Evolutionary conservation across 371 early-diverging fungal genomes (phyloP), one percentile per base, ranked within the genome.

Genomic region (Neoconidiobolus thromboides): DNA sequence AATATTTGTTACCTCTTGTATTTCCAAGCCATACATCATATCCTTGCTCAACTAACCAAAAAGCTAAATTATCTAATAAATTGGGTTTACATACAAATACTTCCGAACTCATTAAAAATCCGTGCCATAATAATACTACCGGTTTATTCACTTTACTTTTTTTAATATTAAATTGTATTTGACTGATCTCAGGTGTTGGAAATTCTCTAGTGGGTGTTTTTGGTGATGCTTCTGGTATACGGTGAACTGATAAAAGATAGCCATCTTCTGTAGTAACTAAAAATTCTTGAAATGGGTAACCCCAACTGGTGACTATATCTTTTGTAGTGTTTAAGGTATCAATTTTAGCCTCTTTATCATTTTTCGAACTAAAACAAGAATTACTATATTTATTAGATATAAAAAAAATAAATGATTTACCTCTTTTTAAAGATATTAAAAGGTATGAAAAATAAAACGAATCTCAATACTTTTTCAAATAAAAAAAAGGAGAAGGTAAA

Each of bases 21-120:
- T 96, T 95, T 38, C 92, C 96, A 12, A 96, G 65, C 97, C 97
- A 96, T 0, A 96, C 97, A 68, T 96, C 96, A 67, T 26, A 72
- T 55, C 94, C 92, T 9, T 80, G 76, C 49, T 82, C 77, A n/a
- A 78, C 84, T 42, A 89, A 71, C 10, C 81, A 60, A 55, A 83
- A 81, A 6, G 87, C 86, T 48, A 93, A 67, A 46, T 77, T 80
- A 37, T 76, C 73, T 58, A 70, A 69, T 66, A 76, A 77, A 62
- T 85, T 81, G 2, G 83, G 78, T 61, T 83, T 81, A 61, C 91
- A 87, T 6, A 91, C 81, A 84, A 90, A 95, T 5, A 91, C 82
- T 61, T 93, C 96, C 0, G 85, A 87, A 61, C 80, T 87, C 85
- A 95, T 92, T 71, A 93, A 73, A 68, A 93, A 89, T 0, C 96